Evolutionary conservation across 495 filamentous ascomycete species (phyloP).

Genomic region (Penicillium paxilli): DNA sequence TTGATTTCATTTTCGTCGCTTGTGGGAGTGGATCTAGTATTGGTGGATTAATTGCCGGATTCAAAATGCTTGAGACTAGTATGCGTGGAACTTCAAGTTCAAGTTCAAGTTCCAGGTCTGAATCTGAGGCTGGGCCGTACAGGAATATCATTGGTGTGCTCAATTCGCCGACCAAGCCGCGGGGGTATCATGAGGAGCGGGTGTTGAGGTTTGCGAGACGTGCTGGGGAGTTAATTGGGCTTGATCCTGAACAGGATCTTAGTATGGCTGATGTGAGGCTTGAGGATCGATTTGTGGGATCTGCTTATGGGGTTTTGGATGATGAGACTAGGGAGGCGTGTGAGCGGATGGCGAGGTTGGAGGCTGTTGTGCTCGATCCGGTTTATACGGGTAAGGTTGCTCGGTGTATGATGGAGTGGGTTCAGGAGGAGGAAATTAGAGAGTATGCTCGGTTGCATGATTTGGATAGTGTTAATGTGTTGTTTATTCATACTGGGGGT

Average conservation of each 20-base stretch:
- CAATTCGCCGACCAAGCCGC: conserved; percentile 34
- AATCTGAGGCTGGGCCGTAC: no score
- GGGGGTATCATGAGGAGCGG: conserved; percentile 28
- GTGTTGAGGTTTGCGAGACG: conserved; percentile 34
- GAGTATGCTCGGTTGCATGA: conserved; percentile 2
- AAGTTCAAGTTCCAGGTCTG: no score
- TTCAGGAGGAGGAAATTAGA: conserved; percentile 21
- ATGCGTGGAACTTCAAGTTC: no score
- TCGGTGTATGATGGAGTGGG: conserved; percentile 32
- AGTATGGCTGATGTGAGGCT: conserved; percentile 32
- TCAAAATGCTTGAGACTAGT: conserved; percentile 34
- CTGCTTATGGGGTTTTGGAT: conserved; percentile 36
- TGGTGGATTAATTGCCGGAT: conserved; percentile 39
- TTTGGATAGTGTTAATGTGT: conserved; percentile 27
- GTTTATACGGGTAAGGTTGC: conserved; percentile 42
- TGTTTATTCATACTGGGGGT: conserved; percentile 46
- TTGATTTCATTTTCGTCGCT: conserved; percentile 42
- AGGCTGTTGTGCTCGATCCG: conserved; percentile 36
- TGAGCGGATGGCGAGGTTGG: conserved; percentile 26
- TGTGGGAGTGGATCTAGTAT: conserved; percentile 43
- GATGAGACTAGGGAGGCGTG: conserved; percentile 20
- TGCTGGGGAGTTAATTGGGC: conserved; percentile 29
- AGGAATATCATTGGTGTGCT: conserved; percentile 35
- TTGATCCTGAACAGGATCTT: conserved; percentile 25
- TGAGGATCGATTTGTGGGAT: conserved; percentile 37